These are phyloP conservation scores for Calocybe indica DNA, from an alignment of 768 basidiomycete genomes.

Conservation along the genomic window DNA sequence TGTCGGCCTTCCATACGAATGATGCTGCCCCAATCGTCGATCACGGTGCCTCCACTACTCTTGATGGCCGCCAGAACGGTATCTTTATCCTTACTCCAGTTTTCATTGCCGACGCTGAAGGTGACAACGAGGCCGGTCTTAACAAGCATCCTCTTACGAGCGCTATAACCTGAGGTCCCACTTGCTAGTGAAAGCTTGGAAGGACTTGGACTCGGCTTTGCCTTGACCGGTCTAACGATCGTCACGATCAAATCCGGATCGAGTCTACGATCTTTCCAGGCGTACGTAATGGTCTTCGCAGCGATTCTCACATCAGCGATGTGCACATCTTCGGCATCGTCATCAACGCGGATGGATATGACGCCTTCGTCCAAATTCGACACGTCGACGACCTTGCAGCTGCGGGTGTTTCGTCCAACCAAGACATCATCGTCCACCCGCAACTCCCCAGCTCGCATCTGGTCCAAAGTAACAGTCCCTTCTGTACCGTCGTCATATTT, in stretches of 20 bases:
- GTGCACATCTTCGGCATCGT: constrained; percentile 26
- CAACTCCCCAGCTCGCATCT: constrained; percentile 49
- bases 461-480: constrained; percentile 38
- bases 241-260: constrained; percentile 36
- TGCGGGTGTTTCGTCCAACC: constrained; percentile 21
- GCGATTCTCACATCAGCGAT: constrained; percentile 43
- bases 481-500: constrained; percentile 63
- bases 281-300: constrained; percentile 37
- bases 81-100: constrained; percentile 36
- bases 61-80: constrained; percentile 37
- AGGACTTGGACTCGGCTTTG: constrained; percentile 38
- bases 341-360: constrained; percentile 30
- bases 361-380: constrained; percentile 20
- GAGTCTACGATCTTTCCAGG: constrained; percentile 53
- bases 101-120: constrained; percentile 29
- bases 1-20: constrained; percentile 51
- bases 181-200: constrained; percentile 39
- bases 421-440: constrained; percentile 53
- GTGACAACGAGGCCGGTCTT: constrained; percentile 60
- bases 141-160: constrained; percentile 30
- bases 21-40: constrained; percentile 58
- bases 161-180: constrained; percentile 22
- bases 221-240: constrained; percentile 26
- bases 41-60: constrained; percentile 45
- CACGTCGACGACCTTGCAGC: constrained; percentile 27